Conservation (phyloP, 2,329 filamentous ascomycete species). For the Claviceps sp. region DNA sequence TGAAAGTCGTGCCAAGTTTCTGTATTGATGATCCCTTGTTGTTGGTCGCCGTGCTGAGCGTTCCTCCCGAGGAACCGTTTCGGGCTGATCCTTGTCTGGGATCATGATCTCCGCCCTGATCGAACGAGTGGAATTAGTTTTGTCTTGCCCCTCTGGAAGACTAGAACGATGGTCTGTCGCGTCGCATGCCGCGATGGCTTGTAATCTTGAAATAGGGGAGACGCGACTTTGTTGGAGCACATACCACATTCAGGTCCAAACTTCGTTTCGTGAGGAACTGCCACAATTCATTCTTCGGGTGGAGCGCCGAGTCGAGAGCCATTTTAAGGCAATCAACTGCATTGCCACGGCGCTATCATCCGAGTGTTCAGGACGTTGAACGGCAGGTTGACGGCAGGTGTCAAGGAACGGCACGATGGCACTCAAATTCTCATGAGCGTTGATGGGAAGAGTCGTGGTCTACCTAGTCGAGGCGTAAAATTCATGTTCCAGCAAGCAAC, state of each 20-base stretch:
- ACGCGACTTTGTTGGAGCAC: background rate
- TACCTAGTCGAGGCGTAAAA: no score
- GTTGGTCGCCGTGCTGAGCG: conserved; percentile 18
- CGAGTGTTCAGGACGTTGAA: background rate
- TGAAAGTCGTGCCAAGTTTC: conserved; percentile 34
- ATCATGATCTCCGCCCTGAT: conserved; percentile 11
- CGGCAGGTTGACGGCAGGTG: background rate
- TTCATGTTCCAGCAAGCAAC: no score
- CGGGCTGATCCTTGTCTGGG: conserved; percentile 22
- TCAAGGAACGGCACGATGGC: background rate
- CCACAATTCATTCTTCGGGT: conserved; percentile 1
- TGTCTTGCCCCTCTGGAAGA: background rate
- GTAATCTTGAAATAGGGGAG: background rate
- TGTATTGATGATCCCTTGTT: conserved; percentile 22
- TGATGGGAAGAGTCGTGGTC: no score
- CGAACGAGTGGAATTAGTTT: background rate
- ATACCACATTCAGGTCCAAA: conserved; percentile 4
- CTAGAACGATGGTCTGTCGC: background rate
- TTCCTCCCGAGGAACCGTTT: conserved; percentile 21
- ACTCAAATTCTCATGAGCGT: background rate
- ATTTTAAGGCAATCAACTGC: conserved; percentile 4
- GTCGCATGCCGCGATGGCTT: background rate
- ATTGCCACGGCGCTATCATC: background rate
- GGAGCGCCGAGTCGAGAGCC: background rate
- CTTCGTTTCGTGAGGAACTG: conserved; percentile 1